These are phyloP conservation scores for Zoysia japonica DNA, from an alignment of 176 grass and related monocot genomes.

Conservation along the genomic window DNA sequence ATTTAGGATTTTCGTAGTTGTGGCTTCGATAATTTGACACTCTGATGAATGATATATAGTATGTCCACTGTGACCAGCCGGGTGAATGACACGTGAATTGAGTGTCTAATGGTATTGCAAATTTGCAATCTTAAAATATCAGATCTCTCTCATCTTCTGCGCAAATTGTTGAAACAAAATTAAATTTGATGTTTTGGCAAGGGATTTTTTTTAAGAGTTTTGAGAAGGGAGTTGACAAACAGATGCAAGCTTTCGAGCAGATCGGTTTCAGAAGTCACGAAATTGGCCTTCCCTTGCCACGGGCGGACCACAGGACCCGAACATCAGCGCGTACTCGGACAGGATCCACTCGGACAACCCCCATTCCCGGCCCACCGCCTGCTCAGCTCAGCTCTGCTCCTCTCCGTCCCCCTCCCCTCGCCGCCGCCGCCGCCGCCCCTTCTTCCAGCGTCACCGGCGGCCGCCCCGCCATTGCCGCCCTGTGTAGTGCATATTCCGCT, in stretches of 20 bases:
- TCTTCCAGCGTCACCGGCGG: constrained; percentile 14
- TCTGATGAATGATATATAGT: too few relatives aligned
- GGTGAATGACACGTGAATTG: too few relatives aligned
- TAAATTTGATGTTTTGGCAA: background rate
- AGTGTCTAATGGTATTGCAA: too few relatives aligned
- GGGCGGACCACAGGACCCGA: background rate
- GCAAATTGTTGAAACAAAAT: too few relatives aligned
- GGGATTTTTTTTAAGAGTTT: background rate
- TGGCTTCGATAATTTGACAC: too few relatives aligned
- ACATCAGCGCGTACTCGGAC: background rate
- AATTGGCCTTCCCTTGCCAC: background rate
- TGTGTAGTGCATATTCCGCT: background rate
- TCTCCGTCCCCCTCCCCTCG: background rate
- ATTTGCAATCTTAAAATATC: too few relatives aligned
- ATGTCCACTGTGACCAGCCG: too few relatives aligned
- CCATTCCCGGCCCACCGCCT: background rate
- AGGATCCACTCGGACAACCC: background rate
- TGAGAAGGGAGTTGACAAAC: background rate
- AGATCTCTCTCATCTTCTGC: too few relatives aligned
- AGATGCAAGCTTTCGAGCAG: background rate
- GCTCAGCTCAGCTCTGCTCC: background rate
- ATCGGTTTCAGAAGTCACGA: background rate
- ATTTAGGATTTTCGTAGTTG: too few relatives aligned
- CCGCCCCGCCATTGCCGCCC: background rate
- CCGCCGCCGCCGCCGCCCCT: background rate